A percentile compares a stretch with the other conserved stretches of the same genome.
These are phyloP conservation scores for Camelina laxa DNA, from an alignment of 345 rosid species.

Conservation along the genomic window DNA sequence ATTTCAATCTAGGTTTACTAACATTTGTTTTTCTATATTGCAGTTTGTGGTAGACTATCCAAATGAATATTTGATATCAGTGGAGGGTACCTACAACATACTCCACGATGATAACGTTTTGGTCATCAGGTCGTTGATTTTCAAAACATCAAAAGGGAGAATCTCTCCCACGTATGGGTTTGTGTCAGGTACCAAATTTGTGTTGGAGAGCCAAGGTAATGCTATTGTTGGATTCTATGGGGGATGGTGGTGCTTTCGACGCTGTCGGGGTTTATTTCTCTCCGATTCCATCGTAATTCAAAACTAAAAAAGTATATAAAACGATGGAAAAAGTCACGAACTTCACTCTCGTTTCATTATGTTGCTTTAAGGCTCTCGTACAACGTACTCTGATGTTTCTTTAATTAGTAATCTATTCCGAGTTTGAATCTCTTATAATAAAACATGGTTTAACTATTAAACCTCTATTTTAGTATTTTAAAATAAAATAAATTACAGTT, in stretches of 20 bases:
- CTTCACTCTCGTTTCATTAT: background rate
- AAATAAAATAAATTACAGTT: background rate
- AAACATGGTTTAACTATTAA: background rate
- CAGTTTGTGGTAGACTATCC: slow-evolving; percentile 33
- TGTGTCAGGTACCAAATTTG: slow-evolving; percentile 19
- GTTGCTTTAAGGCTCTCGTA: background rate
- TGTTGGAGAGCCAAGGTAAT: slow-evolving; percentile 16
- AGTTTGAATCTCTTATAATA: background rate
- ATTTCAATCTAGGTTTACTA: no score
- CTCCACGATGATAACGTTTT: slow-evolving; percentile 7
- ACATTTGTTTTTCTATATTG: background rate
- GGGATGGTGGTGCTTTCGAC: slow-evolving; percentile 25
- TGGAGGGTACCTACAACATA: slow-evolving; percentile 36
- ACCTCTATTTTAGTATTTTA: background rate
- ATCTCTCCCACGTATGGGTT: slow-evolving; percentile 30
- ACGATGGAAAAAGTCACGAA: background rate
- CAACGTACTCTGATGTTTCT: background rate
- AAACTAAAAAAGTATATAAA: background rate
- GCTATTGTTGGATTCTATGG: slow-evolving; percentile 41
- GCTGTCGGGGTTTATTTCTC: slow-evolving; percentile 35
- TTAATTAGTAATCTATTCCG: background rate
- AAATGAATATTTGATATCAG: slow-evolving; percentile 33
- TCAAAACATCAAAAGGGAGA: slow-evolving; percentile 42
- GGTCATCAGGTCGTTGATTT: slow-evolving; percentile 21
- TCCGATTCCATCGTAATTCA: background rate